Percentiles rank a stretch among this genome's conserved stretches.
Conservation (phyloP, 2,329 filamentous ascomycete genomes). For the Colletotrichum sp. region DNA sequence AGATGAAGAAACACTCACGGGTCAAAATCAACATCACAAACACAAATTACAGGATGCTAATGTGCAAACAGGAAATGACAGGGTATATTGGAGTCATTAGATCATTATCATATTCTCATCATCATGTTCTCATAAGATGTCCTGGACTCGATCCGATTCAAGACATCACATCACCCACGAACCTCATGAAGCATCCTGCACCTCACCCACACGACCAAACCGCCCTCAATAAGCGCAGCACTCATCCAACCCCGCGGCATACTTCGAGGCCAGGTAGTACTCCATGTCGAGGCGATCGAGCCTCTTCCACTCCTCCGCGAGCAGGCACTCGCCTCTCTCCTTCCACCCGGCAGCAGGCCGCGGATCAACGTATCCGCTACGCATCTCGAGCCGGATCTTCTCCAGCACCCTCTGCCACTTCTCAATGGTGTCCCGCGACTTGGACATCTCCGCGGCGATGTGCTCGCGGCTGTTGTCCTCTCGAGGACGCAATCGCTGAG, state of each 20-base stretch:
- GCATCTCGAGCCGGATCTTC: background rate
- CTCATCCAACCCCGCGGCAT: background rate
- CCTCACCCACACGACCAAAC: background rate
- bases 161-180: background rate
- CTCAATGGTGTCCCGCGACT: background rate
- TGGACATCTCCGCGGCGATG: background rate
- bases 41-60: background rate
- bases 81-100: background rate
- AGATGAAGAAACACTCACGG: background rate
- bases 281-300: background rate
- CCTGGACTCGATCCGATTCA: background rate
- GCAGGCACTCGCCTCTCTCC: background rate
- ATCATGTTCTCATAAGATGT: background rate
- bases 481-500: background rate
- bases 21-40: background rate
- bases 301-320: background rate
- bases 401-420: background rate
- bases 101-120: background rate
- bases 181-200: background rate
- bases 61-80: background rate
- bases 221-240: background rate
- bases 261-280: background rate
- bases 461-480: background rate
- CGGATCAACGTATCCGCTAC: fast-evolving
- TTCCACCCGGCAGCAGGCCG: background rate